Evolutionary conservation across 1,139 yeast species (phyloP).

Genomic region (Hanseniaspora uvarum): DNA sequence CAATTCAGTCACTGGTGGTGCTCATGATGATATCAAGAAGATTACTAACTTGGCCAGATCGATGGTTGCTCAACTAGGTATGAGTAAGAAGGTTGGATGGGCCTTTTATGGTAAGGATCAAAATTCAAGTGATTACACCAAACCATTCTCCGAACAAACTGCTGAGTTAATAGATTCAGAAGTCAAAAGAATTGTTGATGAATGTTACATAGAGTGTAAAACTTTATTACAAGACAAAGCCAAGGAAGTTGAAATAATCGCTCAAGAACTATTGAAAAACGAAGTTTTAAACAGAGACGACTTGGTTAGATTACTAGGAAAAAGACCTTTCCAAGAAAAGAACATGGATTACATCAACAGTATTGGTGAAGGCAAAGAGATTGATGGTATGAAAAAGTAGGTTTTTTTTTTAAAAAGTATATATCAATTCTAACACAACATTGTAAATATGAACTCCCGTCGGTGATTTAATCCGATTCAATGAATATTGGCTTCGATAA

Average conservation of each 20-base stretch:
- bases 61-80: slow-evolving; percentile 87
- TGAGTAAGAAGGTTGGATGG: slow-evolving; percentile 78
- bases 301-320: slow-evolving; percentile 76
- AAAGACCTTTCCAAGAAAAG: slow-evolving; percentile 79
- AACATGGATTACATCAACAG: slow-evolving; percentile 66
- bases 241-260: slow-evolving; percentile 70
- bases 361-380: slow-evolving; percentile 12
- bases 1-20: slow-evolving; percentile 85
- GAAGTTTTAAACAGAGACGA: slow-evolving; percentile 87
- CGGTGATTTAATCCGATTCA: background rate
- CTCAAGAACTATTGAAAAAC: slow-evolving; percentile 69
- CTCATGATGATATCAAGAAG: slow-evolving; percentile 89
- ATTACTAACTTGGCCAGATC: slow-evolving; percentile 90
- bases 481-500: too few relatives aligned
- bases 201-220: slow-evolving; percentile 64
- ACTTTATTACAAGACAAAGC: slow-evolving; percentile 58
- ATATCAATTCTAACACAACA: background rate
- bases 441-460: background rate
- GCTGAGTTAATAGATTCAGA: slow-evolving; percentile 72
- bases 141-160: slow-evolving; percentile 86
- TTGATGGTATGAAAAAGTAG: background rate
- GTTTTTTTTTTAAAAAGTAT: too few relatives aligned
- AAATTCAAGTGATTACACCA: slow-evolving; percentile 44
- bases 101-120: slow-evolving; percentile 60
- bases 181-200: slow-evolving; percentile 68